A percentile compares a stretch with the other conserved stretches of the same genome.
These are phyloP conservation scores for Bipolaris oryzae DNA, from an alignment of 2,329 filamentous ascomycete genomes.

Conservation along the genomic window DNA sequence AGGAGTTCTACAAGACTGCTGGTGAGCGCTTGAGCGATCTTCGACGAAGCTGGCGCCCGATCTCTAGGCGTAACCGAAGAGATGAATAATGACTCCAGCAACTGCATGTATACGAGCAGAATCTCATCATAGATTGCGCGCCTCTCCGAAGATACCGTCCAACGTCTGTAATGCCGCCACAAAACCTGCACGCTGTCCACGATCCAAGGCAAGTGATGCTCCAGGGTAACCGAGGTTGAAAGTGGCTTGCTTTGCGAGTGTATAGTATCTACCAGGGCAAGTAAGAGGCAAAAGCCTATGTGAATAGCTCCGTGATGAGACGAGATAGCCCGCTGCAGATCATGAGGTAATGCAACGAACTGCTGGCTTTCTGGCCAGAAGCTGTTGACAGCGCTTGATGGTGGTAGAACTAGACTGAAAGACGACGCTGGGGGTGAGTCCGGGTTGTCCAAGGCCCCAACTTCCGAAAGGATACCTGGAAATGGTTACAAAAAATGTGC, in stretches of 20 bases:
- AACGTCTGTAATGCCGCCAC: conserved; percentile 35
- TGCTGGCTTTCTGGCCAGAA: conserved; percentile 49
- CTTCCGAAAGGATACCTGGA: conserved; percentile 54
- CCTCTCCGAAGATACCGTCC: conserved; percentile 20
- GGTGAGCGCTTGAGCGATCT: conserved; percentile 27
- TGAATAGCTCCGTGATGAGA: conserved; percentile 34
- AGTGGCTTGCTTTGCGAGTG: neutral
- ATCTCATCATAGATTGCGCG: conserved; percentile 27
- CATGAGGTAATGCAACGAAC: conserved; percentile 50
- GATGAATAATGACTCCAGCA: conserved; percentile 27
- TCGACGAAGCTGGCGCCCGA: conserved; percentile 23
- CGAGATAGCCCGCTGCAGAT: conserved; percentile 43
- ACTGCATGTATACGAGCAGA: conserved; percentile 29
- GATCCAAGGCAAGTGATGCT: conserved; percentile 34
- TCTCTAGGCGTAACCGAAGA: conserved; percentile 3
- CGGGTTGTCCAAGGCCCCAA: conserved; percentile 46
- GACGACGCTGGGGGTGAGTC: conserved; percentile 11
- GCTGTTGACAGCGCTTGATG: conserved; percentile 46
- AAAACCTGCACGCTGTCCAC: conserved; percentile 32
- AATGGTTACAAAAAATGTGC: conserved; percentile 6
- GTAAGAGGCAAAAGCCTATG: conserved; percentile 35
- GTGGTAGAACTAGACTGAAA: conserved; percentile 46
- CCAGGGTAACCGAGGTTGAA: conserved; percentile 9
- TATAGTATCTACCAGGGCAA: conserved; percentile 20
- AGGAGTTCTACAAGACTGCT: conserved; percentile 29